These are phyloP conservation scores for Lasiosphaeria miniovina DNA, from an alignment of 495 filamentous ascomycete species.

Conservation along the genomic window DNA sequence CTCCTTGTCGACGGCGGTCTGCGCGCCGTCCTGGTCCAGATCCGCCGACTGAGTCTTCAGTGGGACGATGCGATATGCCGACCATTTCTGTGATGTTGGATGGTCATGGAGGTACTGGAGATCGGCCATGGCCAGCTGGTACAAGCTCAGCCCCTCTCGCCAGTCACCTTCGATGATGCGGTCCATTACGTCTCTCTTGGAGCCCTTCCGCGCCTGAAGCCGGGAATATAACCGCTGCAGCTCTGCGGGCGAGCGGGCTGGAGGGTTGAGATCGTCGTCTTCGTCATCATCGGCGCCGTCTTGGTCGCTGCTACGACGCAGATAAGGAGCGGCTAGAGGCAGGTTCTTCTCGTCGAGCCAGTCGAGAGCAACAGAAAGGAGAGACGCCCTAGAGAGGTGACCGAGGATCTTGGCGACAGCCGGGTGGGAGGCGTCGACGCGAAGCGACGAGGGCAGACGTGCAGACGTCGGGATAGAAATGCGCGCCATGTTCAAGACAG, in stretches of 20 bases:
- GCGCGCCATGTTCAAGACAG: constrained; percentile 34
- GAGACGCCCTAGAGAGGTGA: constrained; percentile 65
- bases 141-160: constrained; percentile 71
- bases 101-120: constrained; percentile 76
- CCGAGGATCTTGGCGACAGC: constrained; percentile 62
- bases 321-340: constrained; percentile 52
- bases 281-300: constrained; percentile 44
- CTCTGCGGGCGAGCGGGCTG: constrained; percentile 58
- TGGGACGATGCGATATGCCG: constrained; percentile 58
- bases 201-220: constrained; percentile 57
- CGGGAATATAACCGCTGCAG: constrained; percentile 60
- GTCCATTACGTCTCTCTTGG: constrained; percentile 70
- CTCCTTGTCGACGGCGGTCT: constrained; percentile 34
- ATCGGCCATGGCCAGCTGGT: constrained; percentile 78
- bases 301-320: constrained; percentile 39
- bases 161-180: constrained; percentile 79
- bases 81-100: constrained; percentile 69
- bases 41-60: constrained; percentile 35
- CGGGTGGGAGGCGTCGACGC: constrained; percentile 60
- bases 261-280: constrained; percentile 56
- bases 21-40: constrained; percentile 26
- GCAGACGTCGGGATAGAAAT: constrained; percentile 46
- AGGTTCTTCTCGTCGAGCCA: constrained; percentile 69
- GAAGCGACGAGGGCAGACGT: constrained; percentile 49
- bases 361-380: constrained; percentile 64